A percentile compares a stretch with the other conserved stretches of the same genome.
phyloP scores from a whole-genome alignment of 2,329 filamentous ascomycete genomes.

The Sarocladium kiliense region DNA sequence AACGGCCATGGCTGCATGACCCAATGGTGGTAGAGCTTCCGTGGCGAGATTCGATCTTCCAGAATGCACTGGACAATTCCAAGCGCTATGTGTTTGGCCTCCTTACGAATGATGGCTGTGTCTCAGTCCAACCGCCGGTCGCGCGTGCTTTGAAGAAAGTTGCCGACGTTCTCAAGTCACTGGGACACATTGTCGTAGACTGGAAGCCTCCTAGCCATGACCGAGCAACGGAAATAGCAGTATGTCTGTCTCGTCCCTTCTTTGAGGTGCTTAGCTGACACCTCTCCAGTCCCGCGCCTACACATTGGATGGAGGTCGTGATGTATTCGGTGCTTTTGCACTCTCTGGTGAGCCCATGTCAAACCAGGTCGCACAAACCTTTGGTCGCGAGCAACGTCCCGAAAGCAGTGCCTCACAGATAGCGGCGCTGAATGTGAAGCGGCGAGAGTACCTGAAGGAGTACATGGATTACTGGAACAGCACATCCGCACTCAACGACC shows the following conservation, averaged over 20 bases:
- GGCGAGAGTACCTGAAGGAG: conserved; percentile 8
- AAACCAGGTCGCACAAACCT: not conserved
- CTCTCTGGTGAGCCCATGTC: conserved; percentile 2
- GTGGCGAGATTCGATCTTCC: conserved; percentile 21
- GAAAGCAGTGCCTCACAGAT: conserved; percentile 1
- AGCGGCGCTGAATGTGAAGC: conserved; percentile 2
- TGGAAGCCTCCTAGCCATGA: not conserved
- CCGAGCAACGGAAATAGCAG: not conserved
- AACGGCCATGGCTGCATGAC: conserved; percentile 30
- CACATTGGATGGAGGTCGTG: conserved; percentile 1
- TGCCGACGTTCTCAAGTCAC: not conserved
- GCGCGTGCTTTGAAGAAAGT: not conserved
- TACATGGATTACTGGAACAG: conserved; percentile 10
- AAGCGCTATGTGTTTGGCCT: not conserved
- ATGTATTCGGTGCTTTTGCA: not conserved
- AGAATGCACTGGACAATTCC: not conserved
- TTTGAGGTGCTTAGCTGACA: not conserved
- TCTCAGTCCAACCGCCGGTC: not conserved
- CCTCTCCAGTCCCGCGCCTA: not conserved
- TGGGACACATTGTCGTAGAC: not conserved
- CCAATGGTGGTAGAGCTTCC: conserved; percentile 28
- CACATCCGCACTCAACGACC: not conserved
- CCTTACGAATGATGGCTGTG: not conserved
- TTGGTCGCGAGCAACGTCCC: not conserved
- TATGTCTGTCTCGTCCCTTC: not conserved